Evolutionary conservation across 2,329 filamentous ascomycete genomes (phyloP).

Genomic region (Penicillium hordei): DNA sequence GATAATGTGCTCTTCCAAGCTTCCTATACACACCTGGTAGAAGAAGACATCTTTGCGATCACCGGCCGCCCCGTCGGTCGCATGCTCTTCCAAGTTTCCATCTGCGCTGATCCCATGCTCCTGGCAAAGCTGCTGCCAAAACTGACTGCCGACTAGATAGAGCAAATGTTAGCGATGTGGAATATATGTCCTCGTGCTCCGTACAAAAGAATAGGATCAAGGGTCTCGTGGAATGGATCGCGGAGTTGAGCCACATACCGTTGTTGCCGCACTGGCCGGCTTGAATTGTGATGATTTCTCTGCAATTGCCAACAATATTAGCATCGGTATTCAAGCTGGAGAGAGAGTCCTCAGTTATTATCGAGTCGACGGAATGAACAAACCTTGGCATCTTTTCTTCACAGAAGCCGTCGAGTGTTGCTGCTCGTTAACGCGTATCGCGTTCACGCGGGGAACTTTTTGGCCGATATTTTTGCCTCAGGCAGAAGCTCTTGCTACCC

Average conservation of each 20-base stretch:
- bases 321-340: not conserved
- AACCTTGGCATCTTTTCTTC: conserved; percentile 42
- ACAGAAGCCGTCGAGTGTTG: conserved; percentile 28
- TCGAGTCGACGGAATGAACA: conserved; percentile 6
- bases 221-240: conserved; percentile 23
- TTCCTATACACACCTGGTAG: conserved; percentile 64
- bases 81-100: conserved; percentile 95
- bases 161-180: conserved; percentile 31
- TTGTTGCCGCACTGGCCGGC: conserved; percentile 99
- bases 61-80: conserved; percentile 76
- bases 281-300: conserved; percentile 99
- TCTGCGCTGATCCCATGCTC: conserved; percentile 98
- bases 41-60: conserved; percentile 99
- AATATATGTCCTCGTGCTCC: not conserved
- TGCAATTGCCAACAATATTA: conserved; percentile 40
- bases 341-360: not conserved
- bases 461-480: conserved; percentile 27
- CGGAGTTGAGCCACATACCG: conserved; percentile 62
- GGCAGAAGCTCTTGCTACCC: conserved; percentile 17
- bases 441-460: conserved; percentile 37
- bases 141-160: conserved; percentile 81
- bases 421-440: conserved; percentile 35
- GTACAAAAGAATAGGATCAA: conserved; percentile 1
- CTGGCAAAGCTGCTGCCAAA: conserved; percentile 98
- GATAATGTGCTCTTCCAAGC: not conserved